Percentiles rank a stretch among this genome's conserved stretches.
Evolutionary conservation across 1,284 basidiomycete genomes (phyloP).

Genomic region (Garcileccinum viscosum): DNA sequence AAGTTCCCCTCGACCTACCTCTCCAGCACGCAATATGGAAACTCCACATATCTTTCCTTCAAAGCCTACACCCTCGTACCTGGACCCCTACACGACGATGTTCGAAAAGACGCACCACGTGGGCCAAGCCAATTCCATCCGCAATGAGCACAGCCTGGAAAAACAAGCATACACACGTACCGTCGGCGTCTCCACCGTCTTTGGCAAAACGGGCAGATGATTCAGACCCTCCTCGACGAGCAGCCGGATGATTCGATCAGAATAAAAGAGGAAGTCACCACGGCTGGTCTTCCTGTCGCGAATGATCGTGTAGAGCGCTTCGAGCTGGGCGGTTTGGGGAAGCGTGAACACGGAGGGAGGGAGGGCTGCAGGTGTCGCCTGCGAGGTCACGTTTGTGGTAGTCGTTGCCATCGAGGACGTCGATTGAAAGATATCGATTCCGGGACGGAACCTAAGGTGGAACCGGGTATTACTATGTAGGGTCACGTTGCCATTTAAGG

Average conservation of each 20-base stretch:
- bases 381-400: too few species aligned
- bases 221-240: constrained; percentile 91
- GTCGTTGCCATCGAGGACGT: too few species aligned
- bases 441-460: too few species aligned
- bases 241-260: constrained; percentile 78
- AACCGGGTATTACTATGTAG: too few species aligned
- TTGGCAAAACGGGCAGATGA: constrained; percentile 90
- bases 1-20: constrained; percentile 45
- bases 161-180: constrained; percentile 54
- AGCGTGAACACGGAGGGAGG: constrained; percentile 85
- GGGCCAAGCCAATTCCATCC: background rate
- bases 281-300: constrained; percentile 84
- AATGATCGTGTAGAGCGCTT: constrained; percentile 97
- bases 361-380: constrained; percentile 35
- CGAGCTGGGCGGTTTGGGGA: constrained; percentile 88
- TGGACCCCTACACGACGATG: constrained; percentile 62
- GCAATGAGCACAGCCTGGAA: too few species aligned
- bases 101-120: background rate
- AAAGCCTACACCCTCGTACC: constrained; percentile 89
- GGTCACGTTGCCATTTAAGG: too few species aligned
- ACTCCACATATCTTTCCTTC: constrained; percentile 95
- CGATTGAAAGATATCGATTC: too few species aligned
- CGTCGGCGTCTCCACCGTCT: constrained; percentile 82
- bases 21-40: constrained; percentile 88
- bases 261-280: constrained; percentile 98